phyloP scores from a whole-genome alignment of 257 asterid species.

The Ajuga chamaepitys region DNA sequence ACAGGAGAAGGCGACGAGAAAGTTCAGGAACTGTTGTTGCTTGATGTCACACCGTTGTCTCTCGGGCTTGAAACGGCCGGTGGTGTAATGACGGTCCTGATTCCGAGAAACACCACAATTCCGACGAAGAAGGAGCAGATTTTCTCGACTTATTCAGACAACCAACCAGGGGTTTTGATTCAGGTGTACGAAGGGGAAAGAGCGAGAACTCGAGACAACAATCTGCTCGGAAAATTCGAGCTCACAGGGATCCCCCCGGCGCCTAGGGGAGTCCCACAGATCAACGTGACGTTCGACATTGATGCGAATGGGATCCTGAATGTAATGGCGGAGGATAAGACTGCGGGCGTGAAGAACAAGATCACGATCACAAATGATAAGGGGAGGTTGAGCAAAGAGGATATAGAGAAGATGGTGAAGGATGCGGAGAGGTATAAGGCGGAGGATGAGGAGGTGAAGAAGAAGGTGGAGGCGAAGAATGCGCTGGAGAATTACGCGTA shows the following conservation, averaged over 20 bases:
- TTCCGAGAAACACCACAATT: conserved; percentile 46
- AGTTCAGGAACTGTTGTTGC: conserved; percentile 44
- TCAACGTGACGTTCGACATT: conserved; percentile 43
- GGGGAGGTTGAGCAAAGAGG: conserved; percentile 44
- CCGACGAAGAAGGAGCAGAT: conserved; percentile 52
- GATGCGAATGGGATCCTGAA: conserved; percentile 48
- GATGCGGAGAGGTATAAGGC: conserved; percentile 53
- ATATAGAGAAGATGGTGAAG: conserved; percentile 45
- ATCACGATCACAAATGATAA: conserved; percentile 53
- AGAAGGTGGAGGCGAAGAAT: conserved; percentile 51
- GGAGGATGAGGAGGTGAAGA: conserved; percentile 55
- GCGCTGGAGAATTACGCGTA: conserved; percentile 43
- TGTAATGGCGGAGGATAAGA: conserved; percentile 49
- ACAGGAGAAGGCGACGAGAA: conserved; percentile 41
- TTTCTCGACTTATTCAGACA: conserved; percentile 46
- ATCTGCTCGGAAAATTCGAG: conserved; percentile 45
- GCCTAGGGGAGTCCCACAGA: conserved; percentile 51
- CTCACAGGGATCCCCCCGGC: conserved; percentile 56
- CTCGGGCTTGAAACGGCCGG: conserved; percentile 54
- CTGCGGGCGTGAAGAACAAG: conserved; percentile 47
- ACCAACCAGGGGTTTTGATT: conserved; percentile 49
- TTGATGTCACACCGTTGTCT: conserved; percentile 44
- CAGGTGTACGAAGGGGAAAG: conserved; percentile 55
- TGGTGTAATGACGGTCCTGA: conserved; percentile 45
- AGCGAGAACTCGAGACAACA: conserved; percentile 44